Evolutionary conservation across 306 rosid species (phyloP), one percentile per base, ranked within the genome.

Genomic region (Prunus mira): DNA sequence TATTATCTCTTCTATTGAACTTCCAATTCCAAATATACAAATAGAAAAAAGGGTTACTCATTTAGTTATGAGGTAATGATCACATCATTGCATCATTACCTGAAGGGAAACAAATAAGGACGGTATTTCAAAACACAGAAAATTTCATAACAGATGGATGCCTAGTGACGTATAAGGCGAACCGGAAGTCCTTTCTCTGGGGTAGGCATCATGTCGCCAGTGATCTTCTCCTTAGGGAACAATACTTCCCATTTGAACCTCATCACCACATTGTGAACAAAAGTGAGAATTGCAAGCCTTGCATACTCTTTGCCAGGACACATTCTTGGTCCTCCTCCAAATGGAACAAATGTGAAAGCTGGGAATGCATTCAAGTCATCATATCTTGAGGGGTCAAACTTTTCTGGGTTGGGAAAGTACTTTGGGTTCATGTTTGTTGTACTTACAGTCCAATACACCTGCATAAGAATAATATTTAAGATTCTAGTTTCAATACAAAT

Each of bases 391-490:
- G 87, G 84, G 5, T 80, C 65, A 60, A 83, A 83, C 22, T 76
- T 76, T 22, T 83, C 87, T 38, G 87, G 87, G 27, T 79, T 28
- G 14, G 81, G 84, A 18, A 80, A 83, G 78, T 20, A 73, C 4
- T 65, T 13, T 57, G 76, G 84, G 78, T 85, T 75, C 34, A 54
- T 82, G 65, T 85, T 85, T 47, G 84, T 67, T 41, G 85, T 71
- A 19, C 80, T 81, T 2, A 82, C 88, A 13, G 86, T 85, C 88
- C 88, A 85, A 19, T 85, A 85, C n/a, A 85, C 75, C 87, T 80
- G 45, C 45, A 63, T 14, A 28, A 13, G 0, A 0, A n/a, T 38
- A 46, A 9, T 32, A 17, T 62, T 3, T 24, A 1, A 45, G 3
- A 51, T 10, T 22, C 14, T 34, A 3, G 4, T 62, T 51, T 7